Percentiles rank a stretch among this genome's conserved stretches.
These are phyloP conservation scores for Chytridiales sp. DNA, from an alignment of 371 early-diverging fungal genomes.

Conservation along the genomic window DNA sequence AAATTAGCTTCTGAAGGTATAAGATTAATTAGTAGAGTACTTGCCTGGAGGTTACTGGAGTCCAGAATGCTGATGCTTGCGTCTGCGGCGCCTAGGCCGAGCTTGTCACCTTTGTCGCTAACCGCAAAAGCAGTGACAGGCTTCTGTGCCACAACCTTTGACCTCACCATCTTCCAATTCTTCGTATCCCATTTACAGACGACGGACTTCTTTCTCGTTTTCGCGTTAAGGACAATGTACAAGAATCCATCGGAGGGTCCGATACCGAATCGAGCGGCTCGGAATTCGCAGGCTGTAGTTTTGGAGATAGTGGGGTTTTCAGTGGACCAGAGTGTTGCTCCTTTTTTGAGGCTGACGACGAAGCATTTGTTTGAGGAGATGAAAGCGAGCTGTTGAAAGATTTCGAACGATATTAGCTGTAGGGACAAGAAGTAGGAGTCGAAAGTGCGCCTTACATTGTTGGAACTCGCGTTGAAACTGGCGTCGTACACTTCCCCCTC, in stretches of 20 bases:
- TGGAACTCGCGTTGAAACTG: constrained; percentile 38
- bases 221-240: constrained; percentile 43
- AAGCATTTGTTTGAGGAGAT: constrained; percentile 26
- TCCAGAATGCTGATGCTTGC: constrained; percentile 40
- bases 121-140: constrained; percentile 49
- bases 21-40: neutral
- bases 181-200: constrained; percentile 41
- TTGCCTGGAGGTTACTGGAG: constrained; percentile 32
- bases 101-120: constrained; percentile 38
- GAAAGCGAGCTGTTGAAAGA: constrained; percentile 25
- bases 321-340: constrained; percentile 40
- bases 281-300: constrained; percentile 29
- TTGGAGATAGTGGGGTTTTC: constrained; percentile 31
- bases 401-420: neutral
- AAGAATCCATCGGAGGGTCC: constrained; percentile 33
- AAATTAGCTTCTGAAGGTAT: too few relatives aligned
- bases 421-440: neutral
- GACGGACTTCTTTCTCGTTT: constrained; percentile 37
- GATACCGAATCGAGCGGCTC: constrained; percentile 42
- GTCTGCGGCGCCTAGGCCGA: constrained; percentile 46
- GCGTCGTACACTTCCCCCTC: constrained; percentile 45
- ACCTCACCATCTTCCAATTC: constrained; percentile 37
- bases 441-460: constrained; percentile 14
- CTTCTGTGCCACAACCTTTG: constrained; percentile 33
- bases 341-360: constrained; percentile 32